A percentile compares a stretch with the other conserved stretches of the same genome.
Evolutionary conservation across 306 rosid genomes (phyloP).

Genomic region (Lathyrus sativus): DNA sequence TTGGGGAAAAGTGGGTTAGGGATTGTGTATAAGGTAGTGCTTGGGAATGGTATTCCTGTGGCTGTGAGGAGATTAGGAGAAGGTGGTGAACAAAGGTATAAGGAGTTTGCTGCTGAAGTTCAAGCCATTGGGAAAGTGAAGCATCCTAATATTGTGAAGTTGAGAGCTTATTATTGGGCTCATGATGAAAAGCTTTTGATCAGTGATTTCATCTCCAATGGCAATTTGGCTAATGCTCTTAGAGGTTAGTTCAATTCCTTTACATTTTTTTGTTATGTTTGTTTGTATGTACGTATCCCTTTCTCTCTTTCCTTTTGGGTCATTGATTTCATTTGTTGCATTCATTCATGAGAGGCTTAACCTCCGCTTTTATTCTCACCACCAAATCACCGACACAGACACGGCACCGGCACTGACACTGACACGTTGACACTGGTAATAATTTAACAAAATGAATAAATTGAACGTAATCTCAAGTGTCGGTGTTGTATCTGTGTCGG

Average conservation of each 20-base stretch:
- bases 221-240: constrained; percentile 77
- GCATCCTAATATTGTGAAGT: constrained; percentile 80
- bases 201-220: constrained; percentile 89
- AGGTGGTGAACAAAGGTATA: constrained; percentile 93
- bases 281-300: background rate
- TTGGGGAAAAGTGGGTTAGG: constrained; percentile 96
- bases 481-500: too few species aligned
- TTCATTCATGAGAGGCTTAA: constrained; percentile 17
- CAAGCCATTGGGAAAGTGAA: constrained; percentile 90
- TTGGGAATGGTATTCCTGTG: constrained; percentile 93
- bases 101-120: constrained; percentile 86
- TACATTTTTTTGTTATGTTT: background rate
- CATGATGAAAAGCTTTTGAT: constrained; percentile 94
- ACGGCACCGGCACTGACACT: too few species aligned
- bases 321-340: constrained; percentile 11
- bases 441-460: too few species aligned
- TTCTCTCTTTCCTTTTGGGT: background rate
- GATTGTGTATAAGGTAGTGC: constrained; percentile 95
- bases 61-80: constrained; percentile 96
- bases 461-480: too few species aligned
- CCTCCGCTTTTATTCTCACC: constrained; percentile 15
- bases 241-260: constrained; percentile 55
- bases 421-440: too few species aligned
- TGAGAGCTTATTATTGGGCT: constrained; percentile 97
- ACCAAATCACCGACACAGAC: background rate